Evolutionary conservation across 495 filamentous ascomycete genomes (phyloP).

Genomic region (Acidomyces sp.): DNA sequence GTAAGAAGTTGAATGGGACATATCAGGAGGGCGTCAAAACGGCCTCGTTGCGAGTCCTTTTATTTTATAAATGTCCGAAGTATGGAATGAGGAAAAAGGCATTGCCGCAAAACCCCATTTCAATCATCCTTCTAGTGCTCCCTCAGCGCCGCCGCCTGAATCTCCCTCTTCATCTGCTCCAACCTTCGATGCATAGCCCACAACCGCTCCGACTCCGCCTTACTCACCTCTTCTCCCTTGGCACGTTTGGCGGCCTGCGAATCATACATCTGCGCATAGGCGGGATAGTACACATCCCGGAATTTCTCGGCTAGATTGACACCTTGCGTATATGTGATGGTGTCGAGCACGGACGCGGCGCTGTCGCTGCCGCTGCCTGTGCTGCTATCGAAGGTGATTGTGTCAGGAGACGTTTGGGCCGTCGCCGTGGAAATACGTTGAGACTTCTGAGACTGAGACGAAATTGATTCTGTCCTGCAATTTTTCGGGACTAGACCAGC

Average conservation of each 20-base stretch:
- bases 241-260: constrained; percentile 8
- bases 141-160: constrained; percentile 5
- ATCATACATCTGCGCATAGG: constrained; percentile 14
- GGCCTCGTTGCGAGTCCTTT: too few species aligned
- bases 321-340: constrained; percentile 15
- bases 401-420: constrained; percentile 10
- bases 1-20: too few species aligned
- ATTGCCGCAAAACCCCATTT: too few species aligned
- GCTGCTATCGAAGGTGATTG: constrained; percentile 4
- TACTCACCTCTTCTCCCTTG: constrained; percentile 7
- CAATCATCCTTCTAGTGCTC: constrained; percentile 9
- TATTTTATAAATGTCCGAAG: too few species aligned
- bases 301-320: constrained; percentile 15
- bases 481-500: constrained; percentile 18
- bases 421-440: constrained; percentile 1
- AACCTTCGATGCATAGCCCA: constrained; percentile 16
- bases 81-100: too few species aligned
- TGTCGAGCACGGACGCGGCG: constrained; percentile 8
- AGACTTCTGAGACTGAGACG: constrained; percentile 8
- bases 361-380: constrained; percentile 17
- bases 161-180: constrained; percentile 19
- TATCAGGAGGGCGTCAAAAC: too few species aligned
- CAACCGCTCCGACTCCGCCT: constrained; percentile 10
- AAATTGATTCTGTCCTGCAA: constrained; percentile 11
- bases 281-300: constrained; percentile 10